Percentiles rank a stretch among this genome's conserved stretches.
These are phyloP conservation scores for Aaosphaeria pasadenensis DNA, from an alignment of 2,329 filamentous ascomycete genomes.

Conservation along the genomic window DNA sequence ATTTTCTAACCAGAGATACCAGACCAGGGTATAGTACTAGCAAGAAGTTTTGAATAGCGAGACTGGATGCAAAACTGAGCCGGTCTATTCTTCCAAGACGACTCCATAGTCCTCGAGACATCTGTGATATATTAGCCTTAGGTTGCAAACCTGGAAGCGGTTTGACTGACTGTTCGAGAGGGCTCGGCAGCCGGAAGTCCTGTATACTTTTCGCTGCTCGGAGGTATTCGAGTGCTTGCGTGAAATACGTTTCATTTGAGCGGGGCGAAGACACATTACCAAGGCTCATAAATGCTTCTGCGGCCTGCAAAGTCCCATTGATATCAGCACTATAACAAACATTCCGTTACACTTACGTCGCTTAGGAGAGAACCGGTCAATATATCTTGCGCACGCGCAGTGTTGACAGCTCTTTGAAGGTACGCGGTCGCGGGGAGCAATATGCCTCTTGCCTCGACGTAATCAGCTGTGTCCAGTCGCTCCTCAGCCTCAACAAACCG, in stretches of 20 bases:
- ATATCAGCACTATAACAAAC: no score
- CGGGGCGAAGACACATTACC: slow-evolving; percentile 49
- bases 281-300: slow-evolving; percentile 53
- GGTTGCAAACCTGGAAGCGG: no score
- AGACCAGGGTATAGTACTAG: slow-evolving; percentile 5
- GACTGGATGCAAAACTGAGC: no score
- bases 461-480: slow-evolving; percentile 39
- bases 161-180: slow-evolving; percentile 45
- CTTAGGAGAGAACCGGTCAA: slow-evolving; percentile 45
- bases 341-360: slow-evolving; percentile 43
- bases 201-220: slow-evolving; percentile 41
- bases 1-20: slow-evolving; percentile 1
- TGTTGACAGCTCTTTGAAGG: slow-evolving; percentile 45
- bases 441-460: slow-evolving; percentile 52
- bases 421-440: slow-evolving; percentile 53
- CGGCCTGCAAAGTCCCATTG: slow-evolving; percentile 39
- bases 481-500: slow-evolving; percentile 35
- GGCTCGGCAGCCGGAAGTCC: slow-evolving; percentile 42
- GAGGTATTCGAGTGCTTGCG: slow-evolving; percentile 46
- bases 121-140: slow-evolving; percentile 23
- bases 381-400: slow-evolving; percentile 38
- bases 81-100: no score
- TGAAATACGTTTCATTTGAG: slow-evolving; percentile 45
- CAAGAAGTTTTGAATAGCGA: no score
- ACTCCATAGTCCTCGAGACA: slow-evolving; percentile 47